Percentiles rank a stretch among this genome's conserved stretches.
Evolutionary conservation across 768 basidiomycete species (phyloP).

Genomic region (Tulasnella sp.): DNA sequence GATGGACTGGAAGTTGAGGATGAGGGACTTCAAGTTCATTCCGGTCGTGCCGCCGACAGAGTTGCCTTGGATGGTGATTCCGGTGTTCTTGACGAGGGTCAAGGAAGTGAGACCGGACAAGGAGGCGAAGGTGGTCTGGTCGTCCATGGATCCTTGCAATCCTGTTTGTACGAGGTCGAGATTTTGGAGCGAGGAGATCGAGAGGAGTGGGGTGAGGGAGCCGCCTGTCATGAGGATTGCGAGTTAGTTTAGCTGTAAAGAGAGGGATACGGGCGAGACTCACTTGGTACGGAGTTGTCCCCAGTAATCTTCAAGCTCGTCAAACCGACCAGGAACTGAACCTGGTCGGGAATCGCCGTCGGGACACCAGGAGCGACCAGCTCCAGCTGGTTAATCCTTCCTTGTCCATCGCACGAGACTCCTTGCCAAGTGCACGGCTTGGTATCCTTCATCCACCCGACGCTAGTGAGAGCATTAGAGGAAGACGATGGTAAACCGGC

Average conservation of each 20-base stretch:
- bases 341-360: slow-evolving; percentile 44
- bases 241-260: neutral
- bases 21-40: slow-evolving; percentile 12
- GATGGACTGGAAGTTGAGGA: slow-evolving; percentile 33
- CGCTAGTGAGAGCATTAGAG: slow-evolving; percentile 40
- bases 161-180: slow-evolving; percentile 26
- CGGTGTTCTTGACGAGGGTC: slow-evolving; percentile 25
- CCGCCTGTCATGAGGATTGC: slow-evolving; percentile 35
- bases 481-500: slow-evolving; percentile 42
- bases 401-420: slow-evolving; percentile 45
- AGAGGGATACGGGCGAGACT: slow-evolving; percentile 29
- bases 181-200: slow-evolving; percentile 23
- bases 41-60: neutral
- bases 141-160: slow-evolving; percentile 17
- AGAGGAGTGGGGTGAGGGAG: slow-evolving; percentile 8
- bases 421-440: slow-evolving; percentile 51
- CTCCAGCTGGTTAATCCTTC: slow-evolving; percentile 44
- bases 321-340: slow-evolving; percentile 44
- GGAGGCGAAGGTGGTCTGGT: slow-evolving; percentile 18
- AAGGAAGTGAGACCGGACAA: slow-evolving; percentile 23
- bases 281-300: slow-evolving; percentile 45
- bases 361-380: slow-evolving; percentile 50
- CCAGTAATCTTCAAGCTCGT: slow-evolving; percentile 45
- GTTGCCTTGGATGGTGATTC: slow-evolving; percentile 20
- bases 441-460: slow-evolving; percentile 47